phyloP scores from a whole-genome alignment of 2,329 filamentous ascomycete genomes.

The Fusarium sp. region DNA sequence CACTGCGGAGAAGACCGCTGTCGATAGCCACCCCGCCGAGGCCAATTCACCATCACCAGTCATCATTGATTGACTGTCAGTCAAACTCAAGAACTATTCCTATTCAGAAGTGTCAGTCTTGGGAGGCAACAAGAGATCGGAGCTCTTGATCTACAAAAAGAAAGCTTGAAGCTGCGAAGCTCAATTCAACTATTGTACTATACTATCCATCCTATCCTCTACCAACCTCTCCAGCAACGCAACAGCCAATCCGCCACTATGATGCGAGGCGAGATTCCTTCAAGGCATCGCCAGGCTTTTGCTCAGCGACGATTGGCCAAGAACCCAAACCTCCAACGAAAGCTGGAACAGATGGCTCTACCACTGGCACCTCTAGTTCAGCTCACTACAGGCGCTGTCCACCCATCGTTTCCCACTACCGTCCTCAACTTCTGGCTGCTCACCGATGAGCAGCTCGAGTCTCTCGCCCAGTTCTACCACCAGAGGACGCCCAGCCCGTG shows the following conservation, averaged over 20 bases:
- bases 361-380: conserved; percentile 74
- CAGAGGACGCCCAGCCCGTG: conserved; percentile 69
- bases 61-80: conserved; percentile 8
- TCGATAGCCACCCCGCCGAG: conserved; percentile 32
- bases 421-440: conserved; percentile 80
- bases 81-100: conserved; percentile 10
- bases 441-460: conserved; percentile 76
- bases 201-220: neutral
- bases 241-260: conserved; percentile 42
- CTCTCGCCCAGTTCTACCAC: conserved; percentile 77
- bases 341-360: conserved; percentile 73
- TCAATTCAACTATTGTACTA: neutral
- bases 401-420: conserved; percentile 72
- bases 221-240: neutral
- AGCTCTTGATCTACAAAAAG: conserved; percentile 11
- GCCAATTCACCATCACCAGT: conserved; percentile 21
- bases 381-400: conserved; percentile 69
- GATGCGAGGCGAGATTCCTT: conserved; percentile 50
- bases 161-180: conserved; percentile 4
- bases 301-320: conserved; percentile 51
- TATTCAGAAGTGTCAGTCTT: conserved; percentile 14
- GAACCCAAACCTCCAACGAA: conserved; percentile 66
- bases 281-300: conserved; percentile 48
- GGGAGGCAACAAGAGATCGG: conserved; percentile 8
- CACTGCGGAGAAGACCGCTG: conserved; percentile 22